A percentile compares a stretch with the other conserved stretches of the same genome.
Evolutionary conservation across 371 early-diverging fungal genomes (phyloP).

Genomic region (Sporodiniella umbellata): DNA sequence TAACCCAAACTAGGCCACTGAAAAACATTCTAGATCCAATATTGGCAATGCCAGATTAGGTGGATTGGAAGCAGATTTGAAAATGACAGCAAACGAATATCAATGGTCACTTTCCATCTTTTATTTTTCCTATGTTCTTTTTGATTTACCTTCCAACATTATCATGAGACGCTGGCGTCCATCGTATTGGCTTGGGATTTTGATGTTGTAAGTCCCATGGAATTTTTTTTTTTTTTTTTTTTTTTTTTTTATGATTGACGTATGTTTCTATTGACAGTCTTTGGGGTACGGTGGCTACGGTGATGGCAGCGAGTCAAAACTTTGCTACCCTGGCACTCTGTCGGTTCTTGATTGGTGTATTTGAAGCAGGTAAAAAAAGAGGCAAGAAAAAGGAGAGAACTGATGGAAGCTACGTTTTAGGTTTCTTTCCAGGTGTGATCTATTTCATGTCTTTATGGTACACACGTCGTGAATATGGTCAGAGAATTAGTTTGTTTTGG

Average conservation of each 20-base stretch:
- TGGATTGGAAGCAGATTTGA: slow-evolving; percentile 26
- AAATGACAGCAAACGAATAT: slow-evolving; percentile 20
- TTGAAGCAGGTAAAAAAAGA: slow-evolving; percentile 18
- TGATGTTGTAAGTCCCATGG: slow-evolving; percentile 22
- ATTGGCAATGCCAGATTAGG: slow-evolving; percentile 46
- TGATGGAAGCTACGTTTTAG: not conserved
- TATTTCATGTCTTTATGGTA: slow-evolving; percentile 44
- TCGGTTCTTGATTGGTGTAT: slow-evolving; percentile 22
- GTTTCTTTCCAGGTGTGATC: slow-evolving; percentile 25
- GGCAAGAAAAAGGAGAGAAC: not conserved
- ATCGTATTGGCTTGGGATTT: slow-evolving; percentile 17
- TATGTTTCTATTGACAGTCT: not conserved
- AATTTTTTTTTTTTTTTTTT: too few relatives aligned
- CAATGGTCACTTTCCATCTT: slow-evolving; percentile 25
- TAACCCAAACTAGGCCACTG: too few relatives aligned
- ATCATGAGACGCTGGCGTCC: slow-evolving; percentile 27
- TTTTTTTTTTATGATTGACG: not conserved
- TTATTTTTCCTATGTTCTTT: slow-evolving; percentile 25
- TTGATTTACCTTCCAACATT: slow-evolving; percentile 29
- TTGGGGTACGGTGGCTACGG: slow-evolving; percentile 26
- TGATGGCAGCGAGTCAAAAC: slow-evolving; percentile 24
- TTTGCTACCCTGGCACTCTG: slow-evolving; percentile 20
- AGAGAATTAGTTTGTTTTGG: slow-evolving; percentile 41
- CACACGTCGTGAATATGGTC: slow-evolving; percentile 39
- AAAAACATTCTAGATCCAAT: slow-evolving; percentile 24